These are phyloP conservation scores for Xenoacremonium recifei DNA, from an alignment of 2,329 filamentous ascomycete genomes.

Conservation along the genomic window DNA sequence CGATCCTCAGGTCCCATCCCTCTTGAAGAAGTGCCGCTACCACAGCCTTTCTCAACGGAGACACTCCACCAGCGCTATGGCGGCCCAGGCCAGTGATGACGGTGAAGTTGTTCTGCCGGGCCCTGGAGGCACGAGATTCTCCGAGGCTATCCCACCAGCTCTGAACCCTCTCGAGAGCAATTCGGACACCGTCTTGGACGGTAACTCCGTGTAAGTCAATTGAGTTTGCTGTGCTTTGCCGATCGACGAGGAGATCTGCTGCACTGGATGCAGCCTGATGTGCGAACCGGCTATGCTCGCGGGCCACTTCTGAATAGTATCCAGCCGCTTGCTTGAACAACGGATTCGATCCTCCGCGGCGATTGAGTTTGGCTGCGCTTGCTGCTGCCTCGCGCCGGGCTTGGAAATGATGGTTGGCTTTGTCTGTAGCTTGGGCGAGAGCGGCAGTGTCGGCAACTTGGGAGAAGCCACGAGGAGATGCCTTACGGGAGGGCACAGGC, in stretches of 20 bases:
- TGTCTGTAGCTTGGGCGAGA: slow-evolving; percentile 28
- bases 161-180: slow-evolving; percentile 65
- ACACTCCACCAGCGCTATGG: slow-evolving; percentile 75
- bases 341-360: slow-evolving; percentile 62
- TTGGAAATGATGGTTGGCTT: slow-evolving; percentile 26
- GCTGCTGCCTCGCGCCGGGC: slow-evolving; percentile 31
- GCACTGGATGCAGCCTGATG: slow-evolving; percentile 60
- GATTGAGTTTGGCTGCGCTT: slow-evolving; percentile 41
- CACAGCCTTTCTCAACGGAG: slow-evolving; percentile 77
- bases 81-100: slow-evolving; percentile 80
- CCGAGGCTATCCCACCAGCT: slow-evolving; percentile 76
- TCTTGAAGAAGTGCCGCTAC: slow-evolving; percentile 70
- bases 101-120: slow-evolving; percentile 56
- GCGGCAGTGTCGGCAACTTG: slow-evolving; percentile 12
- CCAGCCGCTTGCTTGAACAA: slow-evolving; percentile 73
- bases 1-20: slow-evolving; percentile 78
- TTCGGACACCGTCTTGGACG: slow-evolving; percentile 78
- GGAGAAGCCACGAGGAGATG: slow-evolving; percentile 2
- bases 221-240: slow-evolving; percentile 58
- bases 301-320: slow-evolving; percentile 71
- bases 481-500: slow-evolving; percentile 12
- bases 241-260: slow-evolving; percentile 68
- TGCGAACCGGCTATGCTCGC: slow-evolving; percentile 59
- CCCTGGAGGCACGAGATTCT: slow-evolving; percentile 54
- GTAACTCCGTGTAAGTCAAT: slow-evolving; percentile 84